Conservation (phyloP, 169 alveolate genomes). For the Babesia ovata region DNA sequence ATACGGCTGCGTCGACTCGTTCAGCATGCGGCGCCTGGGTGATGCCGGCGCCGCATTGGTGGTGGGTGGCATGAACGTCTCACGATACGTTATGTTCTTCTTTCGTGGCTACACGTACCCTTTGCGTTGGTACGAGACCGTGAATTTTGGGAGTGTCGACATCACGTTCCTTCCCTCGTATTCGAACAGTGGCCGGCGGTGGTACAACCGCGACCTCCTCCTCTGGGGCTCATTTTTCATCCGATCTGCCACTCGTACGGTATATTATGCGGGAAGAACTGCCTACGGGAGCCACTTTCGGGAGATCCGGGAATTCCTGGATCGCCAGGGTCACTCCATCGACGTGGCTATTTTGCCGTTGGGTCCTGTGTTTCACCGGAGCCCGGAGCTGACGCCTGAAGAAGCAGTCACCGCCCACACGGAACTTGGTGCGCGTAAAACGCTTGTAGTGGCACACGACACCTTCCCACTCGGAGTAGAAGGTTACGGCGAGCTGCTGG, state of each 20-base stretch:
- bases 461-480: conserved; percentile 59
- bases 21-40: conserved; percentile 42
- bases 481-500: conserved; percentile 49
- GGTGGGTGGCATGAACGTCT: conserved; percentile 56
- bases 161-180: conserved; percentile 52
- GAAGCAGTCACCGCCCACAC: conserved; percentile 50
- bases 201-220: conserved; percentile 35
- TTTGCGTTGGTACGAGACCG: conserved; percentile 45
- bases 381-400: conserved; percentile 46
- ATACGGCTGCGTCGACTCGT: conserved; percentile 45
- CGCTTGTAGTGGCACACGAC: conserved; percentile 49
- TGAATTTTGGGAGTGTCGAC: conserved; percentile 48
- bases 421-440: conserved; percentile 29
- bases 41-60: conserved; percentile 57
- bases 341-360: conserved; percentile 63
- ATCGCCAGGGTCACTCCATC: conserved; percentile 9
- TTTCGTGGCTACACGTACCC: conserved; percentile 59
- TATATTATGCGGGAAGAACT: conserved; percentile 53
- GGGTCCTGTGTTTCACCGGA: conserved; percentile 37
- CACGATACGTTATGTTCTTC: conserved; percentile 35
- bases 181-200: conserved; percentile 41
- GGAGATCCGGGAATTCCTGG: conserved; percentile 27
- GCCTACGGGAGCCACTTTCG: conserved; percentile 49
- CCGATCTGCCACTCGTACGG: conserved; percentile 3
- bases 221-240: conserved; percentile 65